Evolutionary conservation across 352 stramenopile genomes (phyloP), one percentile per base, ranked within the genome.

Genomic region (Globisporangium middletonii): DNA sequence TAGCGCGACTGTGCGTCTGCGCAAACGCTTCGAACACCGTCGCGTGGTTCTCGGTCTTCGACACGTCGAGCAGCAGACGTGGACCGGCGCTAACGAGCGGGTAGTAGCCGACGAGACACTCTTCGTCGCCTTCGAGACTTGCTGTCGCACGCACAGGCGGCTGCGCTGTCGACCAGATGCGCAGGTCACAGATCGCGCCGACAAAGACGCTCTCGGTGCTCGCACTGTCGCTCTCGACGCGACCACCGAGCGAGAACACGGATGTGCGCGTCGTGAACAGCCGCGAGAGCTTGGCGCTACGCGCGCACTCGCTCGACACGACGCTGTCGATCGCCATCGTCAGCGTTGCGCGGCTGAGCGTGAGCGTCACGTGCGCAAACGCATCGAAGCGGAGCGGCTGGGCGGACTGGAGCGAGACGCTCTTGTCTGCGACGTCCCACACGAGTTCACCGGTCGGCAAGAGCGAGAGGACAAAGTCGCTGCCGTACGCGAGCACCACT

Each of bases 11-110:
- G 33, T 23, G 23, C 23, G 47, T 50, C 56, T 44, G 53, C 72
- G 33, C 33, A 38, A 27, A 85, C 45, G 62, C 71, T 58, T 82
- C 62, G 26, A 77, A 81, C 28, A 87, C 69, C 3, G 67, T 85
- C 11, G 83, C 83, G 46, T 95, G 85, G 33, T 92, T 92, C 43
- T 88, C 79, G 41, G 87, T 63, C 27, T 73, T 74, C 3, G 81
- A 89, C 15, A 76, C 26, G 63, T 95, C 85, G 53, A 92, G 60
- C 38, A 94, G 50, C 18, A 93, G 62, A 11, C 81, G 71, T 55
- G 85, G 75, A 0, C 69, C 73, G n/a, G 77, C 58, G 2, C 85
- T 78, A 37, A 83, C 78, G n/a, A 95, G 58, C 8, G 83, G 83
- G 42, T 87, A 89, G 50, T 95, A 93, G 12, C 76, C 81, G 18